Evolutionary conservation across 306 rosid species (phyloP).

Genomic region (Vicia villosa): DNA sequence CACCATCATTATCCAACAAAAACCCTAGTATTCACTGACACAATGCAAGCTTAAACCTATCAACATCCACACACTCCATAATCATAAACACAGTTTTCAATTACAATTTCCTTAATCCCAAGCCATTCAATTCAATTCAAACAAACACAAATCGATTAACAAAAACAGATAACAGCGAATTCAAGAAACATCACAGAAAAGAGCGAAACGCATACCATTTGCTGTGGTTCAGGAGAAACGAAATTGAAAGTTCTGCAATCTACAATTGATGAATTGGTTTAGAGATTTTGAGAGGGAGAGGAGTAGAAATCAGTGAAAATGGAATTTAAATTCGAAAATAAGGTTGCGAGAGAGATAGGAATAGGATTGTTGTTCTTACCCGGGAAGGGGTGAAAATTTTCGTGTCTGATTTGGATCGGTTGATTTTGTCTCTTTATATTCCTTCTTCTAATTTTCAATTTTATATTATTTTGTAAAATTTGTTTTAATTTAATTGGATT

Average conservation of each 20-base stretch:
- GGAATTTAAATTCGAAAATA: neutral
- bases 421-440: too few species aligned
- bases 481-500: too few species aligned
- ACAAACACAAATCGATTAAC: neutral
- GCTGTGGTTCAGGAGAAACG: neutral
- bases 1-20: too few species aligned
- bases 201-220: slow-evolving; percentile 5
- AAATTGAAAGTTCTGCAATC: slow-evolving; percentile 8
- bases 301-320: neutral
- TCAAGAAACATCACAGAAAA: neutral
- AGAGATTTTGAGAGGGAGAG: neutral
- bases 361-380: too few species aligned
- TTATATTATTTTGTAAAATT: too few species aligned
- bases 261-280: neutral
- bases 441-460: too few species aligned
- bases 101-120: neutral
- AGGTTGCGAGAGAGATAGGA: too few species aligned
- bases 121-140: neutral
- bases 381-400: too few species aligned
- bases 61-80: neutral
- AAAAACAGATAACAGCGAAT: neutral
- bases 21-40: neutral
- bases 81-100: neutral
- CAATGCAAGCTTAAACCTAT: too few species aligned
- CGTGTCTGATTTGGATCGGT: too few species aligned